Percentiles rank a stretch among this genome's conserved stretches.
These are phyloP conservation scores for Chaetomiaceae sp. DNA, from an alignment of 2,329 filamentous ascomycete genomes.

Conservation along the genomic window DNA sequence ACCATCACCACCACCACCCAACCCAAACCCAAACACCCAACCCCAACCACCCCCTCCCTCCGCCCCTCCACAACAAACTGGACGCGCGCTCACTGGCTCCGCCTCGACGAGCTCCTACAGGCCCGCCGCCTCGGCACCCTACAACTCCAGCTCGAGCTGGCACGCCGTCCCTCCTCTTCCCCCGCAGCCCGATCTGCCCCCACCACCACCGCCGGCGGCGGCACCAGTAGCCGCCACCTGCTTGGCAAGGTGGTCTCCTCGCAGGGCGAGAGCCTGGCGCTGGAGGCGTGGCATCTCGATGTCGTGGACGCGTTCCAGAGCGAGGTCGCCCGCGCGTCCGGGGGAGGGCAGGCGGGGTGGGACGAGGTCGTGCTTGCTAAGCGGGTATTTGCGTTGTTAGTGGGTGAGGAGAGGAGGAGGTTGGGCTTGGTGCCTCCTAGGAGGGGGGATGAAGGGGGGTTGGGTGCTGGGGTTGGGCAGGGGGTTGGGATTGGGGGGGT, in stretches of 20 bases:
- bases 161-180: slow-evolving; percentile 1
- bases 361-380: slow-evolving; percentile 44
- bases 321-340: slow-evolving; percentile 33
- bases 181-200: slow-evolving; percentile 4
- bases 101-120: slow-evolving; percentile 46
- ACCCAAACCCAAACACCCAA: background rate
- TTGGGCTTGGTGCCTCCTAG: slow-evolving; percentile 19
- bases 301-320: slow-evolving; percentile 48
- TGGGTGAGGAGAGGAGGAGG: slow-evolving; percentile 42
- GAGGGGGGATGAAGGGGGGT: slow-evolving; percentile 21
- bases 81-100: slow-evolving; percentile 48
- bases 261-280: slow-evolving; percentile 39
- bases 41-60: background rate
- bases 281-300: slow-evolving; percentile 53
- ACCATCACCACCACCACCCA: slow-evolving; percentile 1
- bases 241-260: slow-evolving; percentile 45
- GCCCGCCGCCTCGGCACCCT: slow-evolving; percentile 41
- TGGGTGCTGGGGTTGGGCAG: background rate
- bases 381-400: slow-evolving; percentile 47
- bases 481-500: background rate
- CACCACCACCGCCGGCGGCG: slow-evolving; percentile 14
- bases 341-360: slow-evolving; percentile 32
- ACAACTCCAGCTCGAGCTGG: slow-evolving; percentile 30
- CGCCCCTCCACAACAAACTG: slow-evolving; percentile 28
- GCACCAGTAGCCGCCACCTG: slow-evolving; percentile 27